Base-by-base conservation (phyloP, 2,329 filamentous ascomycete species). In the Cadophora sp. region DNA sequence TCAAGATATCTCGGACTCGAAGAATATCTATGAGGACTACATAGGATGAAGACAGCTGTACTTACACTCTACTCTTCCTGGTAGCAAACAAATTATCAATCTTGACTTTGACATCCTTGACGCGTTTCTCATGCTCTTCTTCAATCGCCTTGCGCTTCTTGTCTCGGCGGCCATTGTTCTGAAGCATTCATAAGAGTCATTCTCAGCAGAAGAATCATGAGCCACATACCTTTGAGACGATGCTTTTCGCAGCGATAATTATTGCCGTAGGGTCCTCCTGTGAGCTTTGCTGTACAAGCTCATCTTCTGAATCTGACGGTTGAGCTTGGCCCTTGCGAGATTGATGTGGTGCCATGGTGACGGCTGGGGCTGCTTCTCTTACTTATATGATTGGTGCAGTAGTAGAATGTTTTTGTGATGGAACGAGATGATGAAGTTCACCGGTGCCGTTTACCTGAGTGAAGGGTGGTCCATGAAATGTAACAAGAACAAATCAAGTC, bases 71-170 rank as follows among this genome's bases (percentile, higher is more conserved):
- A 19, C 26, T 63, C 53, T 72, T 73, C 40, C 73, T 71, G 58
- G 55, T 64, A 9, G 74, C 66, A 65, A 73, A 73, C 16, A 74
- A 31, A 40, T 62, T 58, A 55, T 74, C 70, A 64, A 78, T 71
- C 62, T 66, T 74, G 4, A 16, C 53, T 48, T 62, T 65, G n/a
- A 72, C 58, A 43, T 76, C 75, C 60, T 75, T 71, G 37, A 73
- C 68, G 26, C 68, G 69, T 50, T 73, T 71, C 19, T 68, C 64
- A 46, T 73, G 73, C 26, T 76, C 73, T 22, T 53, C 62, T 43
- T 76, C 72, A 34, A 78, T 72, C 26, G 64, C 62, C 27, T 71
- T 75, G 8, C 76, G 73, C 66, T 74, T 75, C n/a, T 69, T 63
- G 22, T 77, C 74, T 31, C 74, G 72, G 3, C 68, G 71, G 58